These are phyloP conservation scores for Pilaira anomala DNA, from an alignment of 192 early-diverging fungal genomes.

Conservation along the genomic window DNA sequence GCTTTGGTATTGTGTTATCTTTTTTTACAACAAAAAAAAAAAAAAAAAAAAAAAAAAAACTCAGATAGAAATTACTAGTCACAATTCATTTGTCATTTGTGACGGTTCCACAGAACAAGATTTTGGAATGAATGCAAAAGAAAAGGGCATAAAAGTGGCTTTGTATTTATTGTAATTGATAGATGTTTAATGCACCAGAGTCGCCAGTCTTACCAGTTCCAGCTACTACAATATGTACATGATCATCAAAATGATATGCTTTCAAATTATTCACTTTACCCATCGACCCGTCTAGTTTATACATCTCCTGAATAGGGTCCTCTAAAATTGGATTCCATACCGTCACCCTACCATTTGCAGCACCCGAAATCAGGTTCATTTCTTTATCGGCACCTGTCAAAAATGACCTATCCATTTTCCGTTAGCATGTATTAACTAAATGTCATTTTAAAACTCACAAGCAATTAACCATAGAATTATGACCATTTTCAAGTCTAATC, in stretches of 20 bases:
- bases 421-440: no score
- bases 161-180: neutral
- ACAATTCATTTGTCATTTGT: neutral
- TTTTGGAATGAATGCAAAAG: no score
- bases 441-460: constrained; percentile 15
- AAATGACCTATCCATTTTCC: no score
- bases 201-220: constrained; percentile 7
- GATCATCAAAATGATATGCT: neutral
- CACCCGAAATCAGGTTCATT: constrained; percentile 22
- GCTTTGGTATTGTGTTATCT: neutral
- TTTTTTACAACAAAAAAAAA: no score
- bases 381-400: neutral
- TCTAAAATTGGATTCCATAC: constrained; percentile 4
- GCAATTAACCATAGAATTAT: constrained; percentile 27
- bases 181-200: constrained; percentile 3
- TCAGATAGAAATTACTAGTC: constrained; percentile 3
- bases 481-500: constrained; percentile 18
- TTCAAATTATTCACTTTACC: constrained; percentile 19
- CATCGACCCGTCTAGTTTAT: constrained; percentile 8
- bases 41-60: constrained; percentile 11
- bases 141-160: no score
- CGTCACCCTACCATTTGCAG: constrained; percentile 29
- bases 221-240: constrained; percentile 3
- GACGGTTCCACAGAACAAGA: no score
- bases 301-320: neutral